phyloP scores from a whole-genome alignment of 371 early-diverging fungal genomes.

The Syncephalastrum monosporum region DNA sequence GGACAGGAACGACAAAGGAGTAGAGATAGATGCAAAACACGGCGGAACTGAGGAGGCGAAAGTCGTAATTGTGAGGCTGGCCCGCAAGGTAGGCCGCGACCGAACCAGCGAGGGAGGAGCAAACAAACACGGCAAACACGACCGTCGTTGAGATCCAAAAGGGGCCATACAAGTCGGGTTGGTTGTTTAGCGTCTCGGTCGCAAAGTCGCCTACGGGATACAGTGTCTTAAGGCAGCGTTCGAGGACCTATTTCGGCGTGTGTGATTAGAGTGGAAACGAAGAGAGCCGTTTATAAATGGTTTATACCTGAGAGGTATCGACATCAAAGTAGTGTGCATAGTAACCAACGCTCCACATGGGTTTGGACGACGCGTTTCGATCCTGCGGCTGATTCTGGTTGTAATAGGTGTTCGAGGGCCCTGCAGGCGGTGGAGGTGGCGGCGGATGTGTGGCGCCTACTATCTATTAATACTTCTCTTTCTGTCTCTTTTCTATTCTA shows the following conservation, averaged over 20 bases:
- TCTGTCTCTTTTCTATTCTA: background rate
- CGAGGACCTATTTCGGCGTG: conserved; percentile 63
- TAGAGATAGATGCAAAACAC: conserved; percentile 81
- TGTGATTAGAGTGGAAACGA: conserved; percentile 44
- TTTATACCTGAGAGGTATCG: conserved; percentile 73
- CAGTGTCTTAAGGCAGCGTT: conserved; percentile 48
- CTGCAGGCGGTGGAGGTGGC: conserved; percentile 23
- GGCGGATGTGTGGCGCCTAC: conserved; percentile 14
- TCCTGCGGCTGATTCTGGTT: conserved; percentile 38
- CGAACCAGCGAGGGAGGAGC: conserved; percentile 83
- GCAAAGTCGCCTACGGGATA: conserved; percentile 51
- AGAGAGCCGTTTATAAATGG: conserved; percentile 33
- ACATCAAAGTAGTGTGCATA: conserved; percentile 91
- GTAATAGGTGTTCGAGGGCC: conserved; percentile 22
- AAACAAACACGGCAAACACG: conserved; percentile 88
- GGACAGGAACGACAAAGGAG: conserved; percentile 65
- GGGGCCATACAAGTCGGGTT: conserved; percentile 64
- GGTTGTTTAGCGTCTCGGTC: conserved; percentile 40
- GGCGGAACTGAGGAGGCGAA: conserved; percentile 79
- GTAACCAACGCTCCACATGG: conserved; percentile 83
- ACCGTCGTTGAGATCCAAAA: conserved; percentile 97
- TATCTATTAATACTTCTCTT: background rate
- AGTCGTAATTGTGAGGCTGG: conserved; percentile 66
- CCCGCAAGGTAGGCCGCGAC: conserved; percentile 69
- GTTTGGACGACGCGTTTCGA: conserved; percentile 30